These are phyloP conservation scores for Boletus tylopilopsis DNA, from an alignment of 768 basidiomycete species.

Conservation along the genomic window DNA sequence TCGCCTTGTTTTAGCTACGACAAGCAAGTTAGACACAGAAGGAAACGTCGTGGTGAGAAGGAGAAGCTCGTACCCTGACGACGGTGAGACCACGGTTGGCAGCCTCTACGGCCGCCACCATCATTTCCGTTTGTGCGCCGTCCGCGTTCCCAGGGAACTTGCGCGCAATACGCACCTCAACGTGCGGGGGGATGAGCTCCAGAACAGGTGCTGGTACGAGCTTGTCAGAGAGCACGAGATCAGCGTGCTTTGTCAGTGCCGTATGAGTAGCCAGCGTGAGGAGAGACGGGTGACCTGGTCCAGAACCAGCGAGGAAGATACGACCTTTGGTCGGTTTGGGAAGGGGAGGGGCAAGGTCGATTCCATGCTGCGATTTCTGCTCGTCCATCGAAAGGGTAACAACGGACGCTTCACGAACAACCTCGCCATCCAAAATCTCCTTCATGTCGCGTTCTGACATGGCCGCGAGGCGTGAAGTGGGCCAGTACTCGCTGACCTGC, in stretches of 20 bases:
- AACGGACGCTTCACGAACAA: constrained; percentile 6
- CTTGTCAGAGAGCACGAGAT: constrained; percentile 93
- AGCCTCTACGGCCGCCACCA: constrained; percentile 85
- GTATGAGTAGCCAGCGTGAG: constrained; percentile 85
- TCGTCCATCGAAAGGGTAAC: constrained; percentile 31
- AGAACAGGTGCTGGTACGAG: constrained; percentile 90
- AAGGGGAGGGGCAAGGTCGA: constrained; percentile 16
- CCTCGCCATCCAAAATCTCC: constrained; percentile 47
- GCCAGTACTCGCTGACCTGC: constrained; percentile 97
- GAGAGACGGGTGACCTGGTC: constrained; percentile 91
- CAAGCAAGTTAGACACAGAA: no score
- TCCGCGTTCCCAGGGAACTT: constrained; percentile 99
- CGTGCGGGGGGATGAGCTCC: constrained; percentile 68
- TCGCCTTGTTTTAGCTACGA: constrained; percentile 98
- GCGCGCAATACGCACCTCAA: constrained; percentile 82
- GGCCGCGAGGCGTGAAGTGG: constrained; percentile 66
- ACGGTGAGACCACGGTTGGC: constrained; percentile 79
- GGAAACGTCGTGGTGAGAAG: neutral
- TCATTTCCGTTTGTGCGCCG: constrained; percentile 90
- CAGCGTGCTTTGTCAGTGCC: constrained; percentile 73
- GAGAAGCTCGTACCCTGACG: constrained; percentile 69
- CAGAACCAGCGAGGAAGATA: constrained; percentile 92
- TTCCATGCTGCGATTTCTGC: constrained; percentile 30
- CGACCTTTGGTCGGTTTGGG: constrained; percentile 42
- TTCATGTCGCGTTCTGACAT: constrained; percentile 69